phyloP scores from a whole-genome alignment of 495 filamentous ascomycete species.

The Xylaria castorea region DNA sequence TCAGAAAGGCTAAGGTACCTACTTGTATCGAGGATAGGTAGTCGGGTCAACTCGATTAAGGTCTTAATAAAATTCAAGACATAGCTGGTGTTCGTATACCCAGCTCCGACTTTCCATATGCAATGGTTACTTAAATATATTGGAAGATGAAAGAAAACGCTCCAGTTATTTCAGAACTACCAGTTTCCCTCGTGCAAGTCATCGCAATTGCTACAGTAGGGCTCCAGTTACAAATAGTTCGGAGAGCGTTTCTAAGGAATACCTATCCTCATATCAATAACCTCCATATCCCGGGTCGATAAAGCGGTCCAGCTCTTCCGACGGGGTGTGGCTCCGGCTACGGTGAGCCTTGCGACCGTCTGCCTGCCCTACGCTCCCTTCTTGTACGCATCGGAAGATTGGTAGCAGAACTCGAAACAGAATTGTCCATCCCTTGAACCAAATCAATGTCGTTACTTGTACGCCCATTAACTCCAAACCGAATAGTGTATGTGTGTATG shows the following conservation, averaged over 20 bases:
- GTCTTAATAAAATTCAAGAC: background rate
- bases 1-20: background rate
- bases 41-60: background rate
- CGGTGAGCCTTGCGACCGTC: background rate
- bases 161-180: background rate
- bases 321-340: background rate
- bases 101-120: background rate
- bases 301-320: background rate
- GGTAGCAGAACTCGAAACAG: background rate
- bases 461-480: constrained; percentile 15
- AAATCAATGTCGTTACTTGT: background rate
- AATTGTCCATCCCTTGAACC: background rate
- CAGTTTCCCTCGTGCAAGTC: background rate
- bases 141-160: background rate
- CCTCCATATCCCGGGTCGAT: background rate
- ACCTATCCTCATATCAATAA: background rate
- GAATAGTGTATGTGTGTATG: background rate
- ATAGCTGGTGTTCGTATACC: background rate
- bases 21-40: background rate
- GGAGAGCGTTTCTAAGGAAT: background rate
- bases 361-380: background rate
- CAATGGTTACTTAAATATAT: background rate
- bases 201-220: background rate
- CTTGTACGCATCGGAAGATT: background rate
- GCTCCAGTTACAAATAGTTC: background rate